A percentile compares a stretch with the other conserved stretches of the same genome.
These are phyloP conservation scores for Starmerella vaccinii DNA, from an alignment of 805 yeast species.

Conservation along the genomic window DNA sequence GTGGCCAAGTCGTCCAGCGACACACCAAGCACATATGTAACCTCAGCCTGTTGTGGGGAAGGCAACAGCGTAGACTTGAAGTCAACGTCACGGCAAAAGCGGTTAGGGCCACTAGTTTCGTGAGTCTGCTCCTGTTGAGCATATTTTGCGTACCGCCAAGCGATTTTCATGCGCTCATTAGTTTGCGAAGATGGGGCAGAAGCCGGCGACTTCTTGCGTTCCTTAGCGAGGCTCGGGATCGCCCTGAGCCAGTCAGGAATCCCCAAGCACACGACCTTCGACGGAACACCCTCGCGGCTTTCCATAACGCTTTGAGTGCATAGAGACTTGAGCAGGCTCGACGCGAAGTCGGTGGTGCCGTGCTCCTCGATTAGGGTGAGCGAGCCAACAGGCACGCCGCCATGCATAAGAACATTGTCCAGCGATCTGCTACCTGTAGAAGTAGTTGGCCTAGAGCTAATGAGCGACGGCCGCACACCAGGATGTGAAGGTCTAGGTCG, in stretches of 20 bases:
- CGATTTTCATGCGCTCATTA: constrained; percentile 54
- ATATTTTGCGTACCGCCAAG: constrained; percentile 76
- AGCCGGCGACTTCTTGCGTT: neutral
- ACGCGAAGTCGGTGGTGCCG: constrained; percentile 79
- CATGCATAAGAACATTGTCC: constrained; percentile 66
- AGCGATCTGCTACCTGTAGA: constrained; percentile 74
- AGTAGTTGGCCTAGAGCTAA: constrained; percentile 62
- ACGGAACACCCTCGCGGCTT: constrained; percentile 43
- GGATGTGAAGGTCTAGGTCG: constrained; percentile 34
- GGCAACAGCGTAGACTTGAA: constrained; percentile 18
- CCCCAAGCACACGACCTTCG: constrained; percentile 22
- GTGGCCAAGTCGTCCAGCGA: constrained; percentile 28
- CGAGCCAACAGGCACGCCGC: constrained; percentile 73
- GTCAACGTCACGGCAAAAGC: constrained; percentile 24
- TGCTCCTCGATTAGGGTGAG: constrained; percentile 66
- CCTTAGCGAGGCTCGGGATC: constrained; percentile 27
- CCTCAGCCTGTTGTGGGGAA: constrained; percentile 20
- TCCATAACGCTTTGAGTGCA: constrained; percentile 58
- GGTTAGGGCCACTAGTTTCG: constrained; percentile 16
- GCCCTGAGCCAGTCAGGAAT: constrained; percentile 23
- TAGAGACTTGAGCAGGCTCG: constrained; percentile 57
- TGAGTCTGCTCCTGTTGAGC: constrained; percentile 16
- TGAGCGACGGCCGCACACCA: constrained; percentile 64
- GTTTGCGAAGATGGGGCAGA: neutral
- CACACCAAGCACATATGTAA: constrained; percentile 16